Evolutionary conservation across 257 asterid genomes (phyloP), one percentile per base, ranked within the genome.

Genomic region (Prunella vulgaris): DNA sequence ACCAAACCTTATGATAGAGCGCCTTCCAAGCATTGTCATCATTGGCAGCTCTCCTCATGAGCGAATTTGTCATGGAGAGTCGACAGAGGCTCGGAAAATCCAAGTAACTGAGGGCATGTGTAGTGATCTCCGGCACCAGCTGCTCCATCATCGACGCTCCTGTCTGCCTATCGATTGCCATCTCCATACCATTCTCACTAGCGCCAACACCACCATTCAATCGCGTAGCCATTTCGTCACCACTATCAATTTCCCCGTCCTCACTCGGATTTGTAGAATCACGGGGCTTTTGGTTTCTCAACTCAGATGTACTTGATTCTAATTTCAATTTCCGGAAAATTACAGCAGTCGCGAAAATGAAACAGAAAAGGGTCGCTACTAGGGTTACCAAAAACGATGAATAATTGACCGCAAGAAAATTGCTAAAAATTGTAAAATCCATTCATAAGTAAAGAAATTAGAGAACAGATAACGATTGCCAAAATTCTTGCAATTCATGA

Each of bases 101-200:
- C 94, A 94, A 85, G 80, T 87, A 94, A 77, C 98, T 89, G 59
- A 94, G 81, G 33, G 98, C 97, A 71, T 94, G 98, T 0, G 98
- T 87, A 3, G 95, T 92, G 82, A 94, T 92, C 88, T 94, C 99
- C 76, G 99, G 99, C 78, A 94, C 97, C 82, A 94, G 66, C 76
- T 89, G 98, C 84, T 94, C 99, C 97, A 94, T 94, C 98, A 94
- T 94, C 66, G 99, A 92, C 15, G 92, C 92, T 59, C 95, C 98
- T 0, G 89, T 79, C 78, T 78, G 92, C 83, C 84, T 85, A 75
- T 90, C 97, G 68, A 64, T 76, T 60, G 79, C 72, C 75, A 66
- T 83, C 75, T 82, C 90, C 59, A 76, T 83, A 53, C 77, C 78
- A 18, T 68, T 74, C 76, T 80, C 82, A 60, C 66, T 56, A 58